phyloP scores from a whole-genome alignment of 2,329 filamentous ascomycete species.

The Aspergillus costaricaensis region DNA sequence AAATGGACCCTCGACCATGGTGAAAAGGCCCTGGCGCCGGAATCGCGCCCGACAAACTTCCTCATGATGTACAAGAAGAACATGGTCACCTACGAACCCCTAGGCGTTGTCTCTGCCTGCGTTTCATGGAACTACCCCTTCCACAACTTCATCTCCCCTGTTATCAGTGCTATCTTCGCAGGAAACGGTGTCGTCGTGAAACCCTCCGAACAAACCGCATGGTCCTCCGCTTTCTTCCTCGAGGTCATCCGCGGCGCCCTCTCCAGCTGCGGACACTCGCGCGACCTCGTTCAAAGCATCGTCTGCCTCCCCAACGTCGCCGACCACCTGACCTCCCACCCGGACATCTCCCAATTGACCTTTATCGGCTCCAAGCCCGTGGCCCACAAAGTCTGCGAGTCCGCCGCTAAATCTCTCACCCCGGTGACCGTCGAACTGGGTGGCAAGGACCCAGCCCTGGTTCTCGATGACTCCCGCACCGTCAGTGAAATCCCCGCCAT shows the following conservation, averaged over 20 bases:
- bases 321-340: slow-evolving; percentile 79
- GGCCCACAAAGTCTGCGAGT: slow-evolving; percentile 83
- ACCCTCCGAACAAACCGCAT: slow-evolving; percentile 91
- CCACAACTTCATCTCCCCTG: slow-evolving; percentile 89
- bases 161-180: slow-evolving; percentile 87
- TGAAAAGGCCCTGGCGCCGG: slow-evolving; percentile 73
- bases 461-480: slow-evolving; percentile 74
- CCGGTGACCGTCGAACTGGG: slow-evolving; percentile 89
- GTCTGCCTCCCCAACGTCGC: slow-evolving; percentile 87
- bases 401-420: slow-evolving; percentile 81
- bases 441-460: slow-evolving; percentile 88
- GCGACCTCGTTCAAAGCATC: slow-evolving; percentile 78
- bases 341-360: slow-evolving; percentile 81
- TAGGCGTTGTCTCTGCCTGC: slow-evolving; percentile 88
- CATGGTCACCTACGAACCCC: slow-evolving; percentile 83
- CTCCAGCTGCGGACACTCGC: slow-evolving; percentile 76
- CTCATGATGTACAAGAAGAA: slow-evolving; percentile 97
- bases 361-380: slow-evolving; percentile 92
- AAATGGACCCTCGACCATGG: slow-evolving; percentile 93
- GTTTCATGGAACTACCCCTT: slow-evolving; percentile 98
- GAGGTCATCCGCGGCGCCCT: slow-evolving; percentile 78
- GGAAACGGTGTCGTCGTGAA: slow-evolving; percentile 94
- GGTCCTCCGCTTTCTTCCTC: slow-evolving; percentile 83
- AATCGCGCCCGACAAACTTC: slow-evolving; percentile 78
- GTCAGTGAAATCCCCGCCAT: slow-evolving; percentile 66